Conservation (phyloP, 2,329 filamentous ascomycete genomes). For the Pyrenochaeta sp. region DNA sequence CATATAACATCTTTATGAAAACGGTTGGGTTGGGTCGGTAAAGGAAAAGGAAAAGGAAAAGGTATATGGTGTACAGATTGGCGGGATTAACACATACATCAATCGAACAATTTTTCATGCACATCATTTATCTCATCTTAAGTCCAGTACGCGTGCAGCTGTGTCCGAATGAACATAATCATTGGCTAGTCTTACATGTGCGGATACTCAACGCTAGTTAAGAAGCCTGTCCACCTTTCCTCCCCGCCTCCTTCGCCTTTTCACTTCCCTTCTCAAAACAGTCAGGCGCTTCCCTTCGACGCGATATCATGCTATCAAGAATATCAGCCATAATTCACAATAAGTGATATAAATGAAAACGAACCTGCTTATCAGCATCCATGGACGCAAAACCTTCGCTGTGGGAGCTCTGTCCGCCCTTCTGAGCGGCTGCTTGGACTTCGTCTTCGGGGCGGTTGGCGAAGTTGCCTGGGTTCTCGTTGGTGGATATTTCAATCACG, state of each 20-base stretch:
- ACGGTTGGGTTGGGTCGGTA: background rate
- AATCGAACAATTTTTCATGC: slow-evolving; percentile 2
- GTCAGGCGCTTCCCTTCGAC: slow-evolving; percentile 45
- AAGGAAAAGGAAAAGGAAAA: background rate
- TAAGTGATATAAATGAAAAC: background rate
- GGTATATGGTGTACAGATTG: background rate
- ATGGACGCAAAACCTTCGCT: slow-evolving; percentile 49
- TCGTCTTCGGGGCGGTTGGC: slow-evolving; percentile 60
- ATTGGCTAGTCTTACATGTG: no score
- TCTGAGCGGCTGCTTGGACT: slow-evolving; percentile 55
- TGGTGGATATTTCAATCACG: slow-evolving; percentile 34
- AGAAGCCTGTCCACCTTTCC: slow-evolving; percentile 57
- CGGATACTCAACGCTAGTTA: background rate
- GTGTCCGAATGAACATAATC: no score
- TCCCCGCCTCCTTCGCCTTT: slow-evolving; percentile 62
- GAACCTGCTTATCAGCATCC: slow-evolving; percentile 46
- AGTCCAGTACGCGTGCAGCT: no score
- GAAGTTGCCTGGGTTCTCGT: slow-evolving; percentile 60
- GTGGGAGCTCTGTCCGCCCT: slow-evolving; percentile 53
- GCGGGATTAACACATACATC: background rate
- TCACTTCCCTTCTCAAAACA: slow-evolving; percentile 62
- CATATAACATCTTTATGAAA: slow-evolving; percentile 7
- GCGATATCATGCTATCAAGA: slow-evolving; percentile 60
- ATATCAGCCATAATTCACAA: slow-evolving; percentile 1
- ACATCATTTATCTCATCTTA: background rate